Evolutionary conservation across 352 stramenopile genomes (phyloP).

Genomic region (Phytopythium oedochilum): DNA sequence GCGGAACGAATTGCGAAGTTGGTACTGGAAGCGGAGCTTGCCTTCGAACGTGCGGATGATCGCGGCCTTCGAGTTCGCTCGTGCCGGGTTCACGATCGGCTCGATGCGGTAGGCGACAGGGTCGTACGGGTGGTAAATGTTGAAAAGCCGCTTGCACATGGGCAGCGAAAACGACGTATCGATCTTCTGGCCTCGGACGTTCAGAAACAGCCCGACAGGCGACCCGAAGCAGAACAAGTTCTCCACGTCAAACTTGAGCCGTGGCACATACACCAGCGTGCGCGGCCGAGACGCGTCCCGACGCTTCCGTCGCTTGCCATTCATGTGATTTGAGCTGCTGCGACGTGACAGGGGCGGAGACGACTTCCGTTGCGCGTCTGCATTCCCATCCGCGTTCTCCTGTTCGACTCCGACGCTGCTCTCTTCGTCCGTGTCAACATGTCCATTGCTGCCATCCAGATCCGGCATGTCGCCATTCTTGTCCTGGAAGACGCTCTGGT

Average conservation of each 20-base stretch:
- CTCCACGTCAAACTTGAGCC: conserved; percentile 75
- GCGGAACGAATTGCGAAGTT: conserved; percentile 78
- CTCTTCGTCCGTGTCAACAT: conserved; percentile 28
- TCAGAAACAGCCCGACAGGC: conserved; percentile 89
- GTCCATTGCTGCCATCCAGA: conserved; percentile 14
- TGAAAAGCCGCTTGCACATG: conserved; percentile 87
- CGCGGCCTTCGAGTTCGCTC: conserved; percentile 72
- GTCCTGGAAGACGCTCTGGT: conserved; percentile 39
- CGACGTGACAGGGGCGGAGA: conserved; percentile 6
- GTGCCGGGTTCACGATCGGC: conserved; percentile 83
- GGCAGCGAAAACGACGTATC: conserved; percentile 66
- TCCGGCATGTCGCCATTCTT: conserved; percentile 20
- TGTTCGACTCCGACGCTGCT: conserved; percentile 26
- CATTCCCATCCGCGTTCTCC: conserved; percentile 10
- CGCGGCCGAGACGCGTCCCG: conserved; percentile 12
- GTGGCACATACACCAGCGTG: conserved; percentile 30
- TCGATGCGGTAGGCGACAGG: conserved; percentile 95
- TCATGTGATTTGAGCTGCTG: conserved; percentile 9
- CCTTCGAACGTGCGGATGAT: conserved; percentile 86
- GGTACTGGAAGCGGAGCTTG: conserved; percentile 81
- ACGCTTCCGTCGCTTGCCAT: conserved; percentile 11
- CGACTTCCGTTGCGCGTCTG: conserved; percentile 8
- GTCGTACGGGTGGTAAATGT: conserved; percentile 95
- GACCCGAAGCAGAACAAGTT: conserved; percentile 90
- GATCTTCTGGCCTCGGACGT: conserved; percentile 85